Evolutionary conservation across 805 yeast species (phyloP), one percentile per base, ranked within the genome.

Genomic region (Yarrowia hollandica): DNA sequence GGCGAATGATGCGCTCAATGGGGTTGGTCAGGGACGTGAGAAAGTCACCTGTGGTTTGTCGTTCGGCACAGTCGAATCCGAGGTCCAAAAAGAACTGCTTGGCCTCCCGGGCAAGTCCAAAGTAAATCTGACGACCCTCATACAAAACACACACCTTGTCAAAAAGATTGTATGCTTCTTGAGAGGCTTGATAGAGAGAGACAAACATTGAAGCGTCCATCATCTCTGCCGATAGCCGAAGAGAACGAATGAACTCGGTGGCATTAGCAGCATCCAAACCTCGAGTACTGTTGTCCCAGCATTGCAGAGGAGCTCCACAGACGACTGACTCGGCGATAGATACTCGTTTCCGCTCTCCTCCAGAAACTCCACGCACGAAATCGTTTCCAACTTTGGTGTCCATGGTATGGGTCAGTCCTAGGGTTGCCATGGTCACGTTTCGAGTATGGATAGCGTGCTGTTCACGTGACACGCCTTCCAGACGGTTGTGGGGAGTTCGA

Each of bases 181-280:
- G 84, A 61, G 85, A 81, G 41, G 88, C 86, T 69, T 84, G 88
- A 66, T 84, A 84, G 63, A 83, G 82, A 30, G 88, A 83, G 59
- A 84, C 82, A 62, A 84, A 70, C 11, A 85, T 82, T 8, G 86
- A 76, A 11, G 79, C 73, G 39, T 80, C 76, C 63, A 79, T 71
- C 68, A 83, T 69, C 63, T 82, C 80, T 1, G 88, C 82, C 9
- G 82, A 77, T 3, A 84, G 76, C 71, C 83, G 80, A 60, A 84
- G 74, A 26, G 85, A 80, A 66, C 81, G 79, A 23, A 80, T 78
- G 63, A 81, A 84, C 71, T 84, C 88, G 62, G 84, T 75, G 14
- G 88, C 88, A n/a, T 87, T 83, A 14, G 88, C 82, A 10, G 88
- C 80, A 71, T 83, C 88, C 64, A 83, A 74, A 69, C 88, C 88